These are phyloP conservation scores for Pleodorina starrii DNA, from an alignment of 139 green algal genomes.

Conservation along the genomic window DNA sequence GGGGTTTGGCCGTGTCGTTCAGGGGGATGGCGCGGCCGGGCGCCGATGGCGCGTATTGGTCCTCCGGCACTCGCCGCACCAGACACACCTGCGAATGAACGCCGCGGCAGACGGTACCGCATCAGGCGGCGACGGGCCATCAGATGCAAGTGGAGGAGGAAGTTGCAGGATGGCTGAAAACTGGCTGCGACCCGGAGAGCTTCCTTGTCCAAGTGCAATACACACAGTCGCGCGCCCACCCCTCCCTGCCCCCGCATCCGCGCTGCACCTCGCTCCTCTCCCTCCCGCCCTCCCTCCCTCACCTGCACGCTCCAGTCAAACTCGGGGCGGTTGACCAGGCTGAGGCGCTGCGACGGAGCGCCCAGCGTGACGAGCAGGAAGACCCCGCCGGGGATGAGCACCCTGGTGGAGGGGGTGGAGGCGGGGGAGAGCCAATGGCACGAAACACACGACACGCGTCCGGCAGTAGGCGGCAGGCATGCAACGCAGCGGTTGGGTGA, in stretches of 20 bases:
- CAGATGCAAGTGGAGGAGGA: too few relatives aligned
- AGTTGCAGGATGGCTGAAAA: too few relatives aligned
- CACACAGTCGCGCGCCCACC: too few relatives aligned
- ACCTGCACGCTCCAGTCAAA: conserved; percentile 57
- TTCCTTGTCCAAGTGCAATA: too few relatives aligned
- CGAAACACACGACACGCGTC: not conserved
- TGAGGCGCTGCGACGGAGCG: conserved; percentile 51
- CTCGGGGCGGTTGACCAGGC: conserved; percentile 42
- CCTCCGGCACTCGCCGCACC: not conserved
- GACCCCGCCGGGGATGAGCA: conserved; percentile 56
- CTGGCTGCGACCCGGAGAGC: too few relatives aligned
- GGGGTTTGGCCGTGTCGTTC: conserved; percentile 34
- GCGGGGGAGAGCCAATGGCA: not conserved
- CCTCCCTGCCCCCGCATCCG: too few relatives aligned
- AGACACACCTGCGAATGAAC: conserved; percentile 1
- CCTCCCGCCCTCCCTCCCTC: too few relatives aligned
- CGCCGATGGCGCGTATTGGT: not conserved
- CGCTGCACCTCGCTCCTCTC: too few relatives aligned
- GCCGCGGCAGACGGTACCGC: too few relatives aligned
- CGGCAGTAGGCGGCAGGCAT: too few relatives aligned
- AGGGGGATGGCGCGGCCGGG: conserved; percentile 28
- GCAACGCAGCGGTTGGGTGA: too few relatives aligned
- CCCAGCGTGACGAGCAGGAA: conserved; percentile 65
- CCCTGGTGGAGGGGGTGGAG: conserved; percentile 38
- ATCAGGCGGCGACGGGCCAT: too few relatives aligned